These are phyloP conservation scores for Achaetomium macrosporum DNA, from an alignment of 2,329 filamentous ascomycete genomes.

Conservation along the genomic window DNA sequence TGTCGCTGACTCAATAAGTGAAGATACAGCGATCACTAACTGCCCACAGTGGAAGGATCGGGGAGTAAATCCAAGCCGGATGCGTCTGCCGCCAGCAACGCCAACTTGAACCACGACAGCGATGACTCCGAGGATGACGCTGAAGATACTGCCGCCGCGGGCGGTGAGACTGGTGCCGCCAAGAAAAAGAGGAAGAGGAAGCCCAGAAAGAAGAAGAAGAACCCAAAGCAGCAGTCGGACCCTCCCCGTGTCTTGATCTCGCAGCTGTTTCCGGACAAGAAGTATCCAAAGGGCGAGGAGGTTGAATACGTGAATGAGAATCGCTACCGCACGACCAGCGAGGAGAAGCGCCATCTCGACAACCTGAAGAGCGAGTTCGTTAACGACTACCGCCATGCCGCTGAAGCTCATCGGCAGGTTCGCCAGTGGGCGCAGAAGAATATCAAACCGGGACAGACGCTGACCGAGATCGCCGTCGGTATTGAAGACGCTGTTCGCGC, in stretches of 20 bases:
- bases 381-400: conserved; percentile 69
- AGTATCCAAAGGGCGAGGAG: conserved; percentile 73
- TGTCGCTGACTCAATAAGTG: not conserved
- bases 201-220: conserved; percentile 64
- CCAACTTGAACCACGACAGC: conserved; percentile 37
- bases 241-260: conserved; percentile 70
- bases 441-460: conserved; percentile 69
- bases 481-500: conserved; percentile 75
- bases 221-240: conserved; percentile 64
- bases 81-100: conserved; percentile 33
- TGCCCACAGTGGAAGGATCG: conserved; percentile 34
- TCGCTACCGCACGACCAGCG: conserved; percentile 69
- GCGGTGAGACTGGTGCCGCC: conserved; percentile 35
- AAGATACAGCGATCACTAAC: not conserved
- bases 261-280: conserved; percentile 64
- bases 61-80: conserved; percentile 35
- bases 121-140: conserved; percentile 48
- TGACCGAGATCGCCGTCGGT: conserved; percentile 75
- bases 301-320: conserved; percentile 75
- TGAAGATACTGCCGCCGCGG: conserved; percentile 37
- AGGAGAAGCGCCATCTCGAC: conserved; percentile 79
- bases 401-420: conserved; percentile 75
- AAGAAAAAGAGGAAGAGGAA: conserved; percentile 83
- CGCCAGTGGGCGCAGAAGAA: conserved; percentile 73
- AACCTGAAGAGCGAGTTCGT: conserved; percentile 74